Conservation (phyloP, 208 protist genomes). For the Acanthamoeba triangularis region DNA sequence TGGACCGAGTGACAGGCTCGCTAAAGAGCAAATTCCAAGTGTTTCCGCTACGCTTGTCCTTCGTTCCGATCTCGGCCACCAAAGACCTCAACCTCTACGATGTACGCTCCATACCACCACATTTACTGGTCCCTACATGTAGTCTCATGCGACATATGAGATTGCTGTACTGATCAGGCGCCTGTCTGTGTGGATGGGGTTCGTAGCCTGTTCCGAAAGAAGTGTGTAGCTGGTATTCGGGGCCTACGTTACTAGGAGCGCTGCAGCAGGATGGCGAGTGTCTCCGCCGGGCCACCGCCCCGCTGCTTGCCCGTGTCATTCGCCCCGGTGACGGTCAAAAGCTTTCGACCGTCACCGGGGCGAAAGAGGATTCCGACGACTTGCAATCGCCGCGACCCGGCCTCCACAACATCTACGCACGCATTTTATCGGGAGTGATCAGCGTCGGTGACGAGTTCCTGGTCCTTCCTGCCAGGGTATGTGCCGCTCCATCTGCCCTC, state of each 20-base stretch:
- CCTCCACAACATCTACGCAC: not conserved
- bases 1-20: not conserved
- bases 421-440: not conserved
- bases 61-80: not conserved
- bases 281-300: not conserved
- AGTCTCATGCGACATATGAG: too few relatives aligned
- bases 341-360: too few relatives aligned
- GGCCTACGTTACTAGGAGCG: not conserved
- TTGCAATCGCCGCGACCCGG: not conserved
- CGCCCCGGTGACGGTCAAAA: not conserved
- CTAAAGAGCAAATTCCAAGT: not conserved
- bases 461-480: not conserved
- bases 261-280: not conserved
- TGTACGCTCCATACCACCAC: too few relatives aligned
- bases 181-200: not conserved
- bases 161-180: too few relatives aligned
- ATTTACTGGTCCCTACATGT: too few relatives aligned
- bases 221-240: conserved; percentile 8
- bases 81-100: not conserved
- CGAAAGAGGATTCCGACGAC: not conserved
- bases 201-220: conserved; percentile 14
- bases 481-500: not conserved
- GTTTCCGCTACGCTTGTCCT: not conserved
- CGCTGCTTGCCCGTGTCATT: not conserved
- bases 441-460: not conserved